Evolutionary conservation across 805 yeast species (phyloP), one percentile per base, ranked within the genome.

Genomic region (Teunomyces barrocoloradensis): DNA sequence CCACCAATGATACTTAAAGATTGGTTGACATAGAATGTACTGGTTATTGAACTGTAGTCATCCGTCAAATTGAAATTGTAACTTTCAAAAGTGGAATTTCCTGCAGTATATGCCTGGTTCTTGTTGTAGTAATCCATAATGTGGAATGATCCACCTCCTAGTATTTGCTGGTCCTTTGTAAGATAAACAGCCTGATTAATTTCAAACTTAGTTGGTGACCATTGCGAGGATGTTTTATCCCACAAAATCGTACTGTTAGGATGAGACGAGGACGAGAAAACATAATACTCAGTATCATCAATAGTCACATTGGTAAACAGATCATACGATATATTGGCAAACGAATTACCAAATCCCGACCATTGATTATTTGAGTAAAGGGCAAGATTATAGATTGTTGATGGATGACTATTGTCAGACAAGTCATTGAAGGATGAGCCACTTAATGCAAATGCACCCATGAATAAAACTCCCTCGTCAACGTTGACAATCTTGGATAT

Each of bases 1-100:
- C 92, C 94, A 6, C 87, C 90, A 42, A 86, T 64, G 0, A 79
- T 77, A 35, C 82, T 66, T 9, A 75, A 50, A 0, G 82, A 60
- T 10, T 68, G 68, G 59, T 87, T 84, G 28, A 79, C 59, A 46
- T 71, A 76, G 43, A 63, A 61, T 1, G 81, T 76, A 2, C 71
- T 48, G 21, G 57, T 42, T 13, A 69, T 60, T 3, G 50, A 17
- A 42, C 43, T 32, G 7, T 59, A 54, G 3, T 51, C 54, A n/a
- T 57, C 51, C 5, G 40, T 18, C 5, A 69, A 50, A 5, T 55
- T 45, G 34, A 69, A 48, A 34, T 62, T 57, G 42, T 58, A 64
- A 6, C 53, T 45, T 3, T 53, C 49, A 20, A 69, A 59, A 7
- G 52, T 50, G 5, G 58, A 53, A 32, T 53, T 56, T 42, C 63